These are phyloP conservation scores for Arabidopsis hybrid DNA, from an alignment of 441 rosid species.

Conservation along the genomic window DNA sequence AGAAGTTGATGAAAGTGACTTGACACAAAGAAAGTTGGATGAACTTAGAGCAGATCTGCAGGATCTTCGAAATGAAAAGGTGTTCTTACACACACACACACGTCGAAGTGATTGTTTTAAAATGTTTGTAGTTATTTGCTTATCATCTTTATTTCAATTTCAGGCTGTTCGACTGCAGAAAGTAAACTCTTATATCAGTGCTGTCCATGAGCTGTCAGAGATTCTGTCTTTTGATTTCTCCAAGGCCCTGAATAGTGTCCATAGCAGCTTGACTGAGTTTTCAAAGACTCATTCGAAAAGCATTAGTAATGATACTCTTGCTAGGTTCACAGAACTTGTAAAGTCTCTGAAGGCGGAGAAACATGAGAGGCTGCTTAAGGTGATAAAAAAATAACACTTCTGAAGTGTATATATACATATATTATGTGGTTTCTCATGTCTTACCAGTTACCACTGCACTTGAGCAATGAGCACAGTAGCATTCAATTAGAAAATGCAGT, in stretches of 20 bases:
- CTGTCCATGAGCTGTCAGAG: slow-evolving; percentile 71
- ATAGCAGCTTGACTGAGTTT: slow-evolving; percentile 58
- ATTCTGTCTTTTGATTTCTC: slow-evolving; percentile 74
- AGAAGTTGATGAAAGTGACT: slow-evolving; percentile 64
- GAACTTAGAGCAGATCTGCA: too few species aligned
- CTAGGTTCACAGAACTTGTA: slow-evolving; percentile 59
- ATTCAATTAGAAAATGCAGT: slow-evolving; percentile 6
- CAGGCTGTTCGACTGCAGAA: slow-evolving; percentile 3
- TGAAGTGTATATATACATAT: slow-evolving; percentile 15
- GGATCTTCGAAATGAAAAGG: too few species aligned
- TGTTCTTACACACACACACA: neutral
- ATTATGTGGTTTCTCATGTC: slow-evolving; percentile 12
- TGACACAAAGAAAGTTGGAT: too few species aligned
- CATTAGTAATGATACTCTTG: slow-evolving; percentile 68
- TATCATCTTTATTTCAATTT: too few species aligned
- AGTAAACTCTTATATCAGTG: slow-evolving; percentile 56
- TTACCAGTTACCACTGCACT: neutral
- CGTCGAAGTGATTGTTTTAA: neutral
- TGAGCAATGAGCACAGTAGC: neutral
- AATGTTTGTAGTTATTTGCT: too few species aligned
- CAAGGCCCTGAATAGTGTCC: slow-evolving; percentile 59
- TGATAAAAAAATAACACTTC: slow-evolving; percentile 38
- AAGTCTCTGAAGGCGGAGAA: slow-evolving; percentile 71
- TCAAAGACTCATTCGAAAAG: slow-evolving; percentile 63
- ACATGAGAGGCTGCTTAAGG: slow-evolving; percentile 76